A percentile compares a stretch with the other conserved stretches of the same genome.
Conservation (phyloP, 2,329 filamentous ascomycete species). For the Talaromyces sp. region DNA sequence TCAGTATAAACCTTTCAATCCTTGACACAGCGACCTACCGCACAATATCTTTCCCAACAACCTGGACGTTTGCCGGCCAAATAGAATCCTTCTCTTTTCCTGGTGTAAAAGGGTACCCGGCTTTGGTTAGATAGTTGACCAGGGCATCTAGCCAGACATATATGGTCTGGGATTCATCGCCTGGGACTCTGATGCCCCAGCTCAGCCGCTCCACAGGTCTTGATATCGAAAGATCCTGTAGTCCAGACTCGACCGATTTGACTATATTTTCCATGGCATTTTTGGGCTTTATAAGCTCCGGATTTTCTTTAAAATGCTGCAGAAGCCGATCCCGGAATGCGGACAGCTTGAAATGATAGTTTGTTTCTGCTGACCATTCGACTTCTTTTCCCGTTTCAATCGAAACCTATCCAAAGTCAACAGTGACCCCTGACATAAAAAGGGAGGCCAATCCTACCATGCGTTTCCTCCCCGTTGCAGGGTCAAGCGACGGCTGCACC, state of each 20-base stretch:
- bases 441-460: conserved; percentile 50
- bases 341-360: conserved; percentile 91
- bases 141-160: conserved; percentile 98
- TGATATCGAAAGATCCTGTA: conserved; percentile 86
- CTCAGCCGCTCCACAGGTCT: conserved; percentile 69
- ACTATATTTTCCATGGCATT: conserved; percentile 74
- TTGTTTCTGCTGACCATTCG: conserved; percentile 88
- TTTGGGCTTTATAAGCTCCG: conserved; percentile 69
- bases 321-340: conserved; percentile 75
- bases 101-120: conserved; percentile 73
- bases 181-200: conserved; percentile 88
- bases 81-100: conserved; percentile 58
- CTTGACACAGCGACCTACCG: conserved; percentile 41
- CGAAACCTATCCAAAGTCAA: conserved; percentile 48
- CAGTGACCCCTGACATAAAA: not conserved
- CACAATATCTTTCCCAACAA: conserved; percentile 94
- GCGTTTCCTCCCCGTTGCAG: conserved; percentile 74
- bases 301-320: conserved; percentile 72
- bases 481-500: conserved; percentile 70
- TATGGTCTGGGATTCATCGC: conserved; percentile 80
- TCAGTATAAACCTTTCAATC: not conserved
- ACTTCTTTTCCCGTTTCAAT: conserved; percentile 87
- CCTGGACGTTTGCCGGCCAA: conserved; percentile 89
- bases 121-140: conserved; percentile 85
- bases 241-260: conserved; percentile 67